A percentile compares a stretch with the other conserved stretches of the same genome.
phyloP scores from a whole-genome alignment of 2,329 filamentous ascomycete species.

The Cladorrhinum sp. region DNA sequence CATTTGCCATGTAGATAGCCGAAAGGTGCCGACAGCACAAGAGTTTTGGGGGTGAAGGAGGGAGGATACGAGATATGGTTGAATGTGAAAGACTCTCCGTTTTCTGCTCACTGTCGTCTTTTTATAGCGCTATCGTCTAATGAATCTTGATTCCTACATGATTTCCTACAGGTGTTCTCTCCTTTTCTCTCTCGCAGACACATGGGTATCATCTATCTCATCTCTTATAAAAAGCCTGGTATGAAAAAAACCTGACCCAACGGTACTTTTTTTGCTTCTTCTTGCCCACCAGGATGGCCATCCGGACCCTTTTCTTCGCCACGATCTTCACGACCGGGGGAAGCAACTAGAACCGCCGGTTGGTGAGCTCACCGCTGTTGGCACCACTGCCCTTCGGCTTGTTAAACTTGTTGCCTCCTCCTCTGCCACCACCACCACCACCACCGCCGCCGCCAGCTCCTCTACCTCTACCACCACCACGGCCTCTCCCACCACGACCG shows the following conservation, averaged over 20 bases:
- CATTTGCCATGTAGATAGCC: constrained; percentile 20
- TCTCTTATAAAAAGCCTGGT: not conserved
- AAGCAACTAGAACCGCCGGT: not conserved
- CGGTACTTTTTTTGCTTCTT: not conserved
- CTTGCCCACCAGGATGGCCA: not conserved
- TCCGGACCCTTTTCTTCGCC: not conserved
- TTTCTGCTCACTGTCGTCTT: not conserved
- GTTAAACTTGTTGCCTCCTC: not conserved
- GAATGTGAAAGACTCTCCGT: constrained; percentile 9
- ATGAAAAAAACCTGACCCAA: not conserved
- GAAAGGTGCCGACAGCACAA: not conserved
- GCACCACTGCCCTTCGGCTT: not conserved
- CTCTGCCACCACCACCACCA: constrained; percentile 11
- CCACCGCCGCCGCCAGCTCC: not conserved
- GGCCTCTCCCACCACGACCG: constrained; percentile 11
- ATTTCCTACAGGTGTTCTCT: not conserved
- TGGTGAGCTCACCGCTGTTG: not conserved
- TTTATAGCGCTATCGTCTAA: not conserved
- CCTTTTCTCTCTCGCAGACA: not conserved
- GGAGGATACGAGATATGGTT: constrained; percentile 17
- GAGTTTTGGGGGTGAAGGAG: not conserved
- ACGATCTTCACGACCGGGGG: not conserved
- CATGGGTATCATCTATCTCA: not conserved
- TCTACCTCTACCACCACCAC: constrained; percentile 10
- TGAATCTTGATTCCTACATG: not conserved